These are phyloP conservation scores for Zychaea mexicana DNA, from an alignment of 371 early-diverging fungal species.

Conservation along the genomic window DNA sequence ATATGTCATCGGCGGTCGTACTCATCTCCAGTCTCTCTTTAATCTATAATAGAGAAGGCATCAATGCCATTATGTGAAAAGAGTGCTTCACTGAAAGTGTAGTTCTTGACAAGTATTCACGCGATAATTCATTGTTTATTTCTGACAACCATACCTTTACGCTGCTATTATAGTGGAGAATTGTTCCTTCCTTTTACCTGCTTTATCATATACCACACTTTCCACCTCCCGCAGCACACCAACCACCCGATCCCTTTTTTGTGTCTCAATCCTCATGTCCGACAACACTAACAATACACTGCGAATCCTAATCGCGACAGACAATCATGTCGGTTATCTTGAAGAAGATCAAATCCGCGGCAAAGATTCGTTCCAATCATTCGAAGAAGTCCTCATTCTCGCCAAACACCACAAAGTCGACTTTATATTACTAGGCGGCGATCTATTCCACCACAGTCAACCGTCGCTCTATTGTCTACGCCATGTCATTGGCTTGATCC, in stretches of 20 bases:
- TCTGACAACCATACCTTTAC: no score
- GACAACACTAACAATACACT: conserved; percentile 51
- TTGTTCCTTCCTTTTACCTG: no score
- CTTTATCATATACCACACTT: no score
- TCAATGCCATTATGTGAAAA: no score
- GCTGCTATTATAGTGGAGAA: no score
- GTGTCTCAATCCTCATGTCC: not conserved
- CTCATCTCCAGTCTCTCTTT: no score
- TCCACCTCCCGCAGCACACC: no score
- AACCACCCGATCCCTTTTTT: not conserved
- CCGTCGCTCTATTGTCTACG: conserved; percentile 89
- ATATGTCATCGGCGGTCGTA: no score
- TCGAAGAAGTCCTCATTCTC: conserved; percentile 92
- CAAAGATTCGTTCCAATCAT: conserved; percentile 90
- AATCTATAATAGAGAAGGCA: no score
- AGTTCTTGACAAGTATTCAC: no score
- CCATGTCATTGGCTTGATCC: conserved; percentile 76
- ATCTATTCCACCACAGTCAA: conserved; percentile 98
- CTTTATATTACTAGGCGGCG: conserved; percentile 97
- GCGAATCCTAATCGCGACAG: conserved; percentile 87
- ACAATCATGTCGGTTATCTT: conserved; percentile 97
- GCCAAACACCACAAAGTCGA: conserved; percentile 84
- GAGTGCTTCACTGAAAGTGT: no score
- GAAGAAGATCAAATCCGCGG: conserved; percentile 95
- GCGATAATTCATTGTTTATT: no score